Percentiles rank a stretch among this genome's conserved stretches.
Evolutionary conservation across 1,139 yeast genomes (phyloP).

Genomic region (Pichia sp.): DNA sequence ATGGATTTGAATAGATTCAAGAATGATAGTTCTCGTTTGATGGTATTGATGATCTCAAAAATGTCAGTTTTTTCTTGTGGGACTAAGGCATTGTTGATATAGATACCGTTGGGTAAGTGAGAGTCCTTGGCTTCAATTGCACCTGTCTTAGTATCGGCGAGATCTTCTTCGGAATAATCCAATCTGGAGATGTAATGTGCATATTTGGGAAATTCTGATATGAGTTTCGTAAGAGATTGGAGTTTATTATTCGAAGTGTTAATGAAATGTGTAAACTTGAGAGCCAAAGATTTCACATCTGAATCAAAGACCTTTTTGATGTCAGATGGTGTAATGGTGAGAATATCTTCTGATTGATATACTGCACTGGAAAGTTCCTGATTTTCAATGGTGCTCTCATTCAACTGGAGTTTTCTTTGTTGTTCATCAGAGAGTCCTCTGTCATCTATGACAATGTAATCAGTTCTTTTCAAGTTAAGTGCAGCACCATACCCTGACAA

Average conservation of each 20-base stretch:
- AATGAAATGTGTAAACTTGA: constrained; percentile 40
- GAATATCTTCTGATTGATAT: constrained; percentile 3
- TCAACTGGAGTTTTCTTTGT: constrained; percentile 18
- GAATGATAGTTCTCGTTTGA: constrained; percentile 33
- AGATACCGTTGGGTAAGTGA: constrained; percentile 43
- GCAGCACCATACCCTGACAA: constrained; percentile 66
- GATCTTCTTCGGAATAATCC: constrained; percentile 28
- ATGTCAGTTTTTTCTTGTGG: constrained; percentile 39
- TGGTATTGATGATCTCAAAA: constrained; percentile 31
- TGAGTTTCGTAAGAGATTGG: constrained; percentile 31
- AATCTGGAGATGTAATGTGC: constrained; percentile 30
- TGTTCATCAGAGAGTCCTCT: constrained; percentile 31
- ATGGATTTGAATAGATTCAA: constrained; percentile 28
- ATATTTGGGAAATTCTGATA: constrained; percentile 47
- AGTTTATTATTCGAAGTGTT: constrained; percentile 28
- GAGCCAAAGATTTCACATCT: constrained; percentile 34
- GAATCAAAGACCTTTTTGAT: constrained; percentile 27
- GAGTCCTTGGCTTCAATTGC: constrained; percentile 15
- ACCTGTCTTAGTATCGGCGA: constrained; percentile 22
- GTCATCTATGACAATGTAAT: constrained; percentile 58
- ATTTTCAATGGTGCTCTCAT: constrained; percentile 12
- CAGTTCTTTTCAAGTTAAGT: constrained; percentile 54
- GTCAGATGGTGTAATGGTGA: constrained; percentile 13
- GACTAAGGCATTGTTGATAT: constrained; percentile 55
- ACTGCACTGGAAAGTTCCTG: constrained; percentile 5